Evolutionary conservation across 139 green algal genomes (phyloP), one percentile per base, ranked within the genome.

Genomic region (Chlamydomonas sphaeroides): DNA sequence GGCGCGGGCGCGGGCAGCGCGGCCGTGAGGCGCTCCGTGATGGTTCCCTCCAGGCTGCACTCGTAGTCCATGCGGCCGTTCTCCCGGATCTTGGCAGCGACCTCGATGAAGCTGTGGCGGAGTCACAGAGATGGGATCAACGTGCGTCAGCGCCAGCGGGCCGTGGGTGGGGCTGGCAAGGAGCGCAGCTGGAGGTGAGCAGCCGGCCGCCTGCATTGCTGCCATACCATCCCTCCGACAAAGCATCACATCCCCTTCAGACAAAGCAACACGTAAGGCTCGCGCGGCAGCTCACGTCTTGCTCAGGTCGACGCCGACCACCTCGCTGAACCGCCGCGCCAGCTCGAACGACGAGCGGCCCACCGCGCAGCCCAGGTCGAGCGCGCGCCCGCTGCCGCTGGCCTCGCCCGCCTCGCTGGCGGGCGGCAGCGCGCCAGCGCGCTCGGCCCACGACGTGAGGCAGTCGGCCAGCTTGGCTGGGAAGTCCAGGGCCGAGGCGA

Each of bases 321-420:
- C 94, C 51, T 92, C 61, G 17, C 69, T 67, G 83, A 95, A 96
- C 0, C 63, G 42, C 20, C 84, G 62, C 0, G 92, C 85, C 48
- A 97, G 87, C 79, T 93, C 92, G 83, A 96, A 97, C 0, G 85
- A 81, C 14, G 75, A 87, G 18, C 90, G 86, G 23, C 94, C 94
- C 17, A 96, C 92, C 10, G 88, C 86, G 65, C 94, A 97, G 30
- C 94, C 94, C 30, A 97, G 65, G 84, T 97, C 94, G 63, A 97
- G 74, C 3, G 90, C 94, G 21, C 81, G 81, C 39, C 83, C 48
- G 38, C 35, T 53, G 45, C 49, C 48, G 33, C 65, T n/a, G 33
- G 48, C 62, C 41, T 14, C 41, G 23, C 56, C 72, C 70, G 25
- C 75, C 33, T 80, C 62, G 45, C 71, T 65, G 49, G 18, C 53